Evolutionary conservation across 768 basidiomycete species (phyloP), one percentile per base, ranked within the genome.

Genomic region (Auricularia heimuer): DNA sequence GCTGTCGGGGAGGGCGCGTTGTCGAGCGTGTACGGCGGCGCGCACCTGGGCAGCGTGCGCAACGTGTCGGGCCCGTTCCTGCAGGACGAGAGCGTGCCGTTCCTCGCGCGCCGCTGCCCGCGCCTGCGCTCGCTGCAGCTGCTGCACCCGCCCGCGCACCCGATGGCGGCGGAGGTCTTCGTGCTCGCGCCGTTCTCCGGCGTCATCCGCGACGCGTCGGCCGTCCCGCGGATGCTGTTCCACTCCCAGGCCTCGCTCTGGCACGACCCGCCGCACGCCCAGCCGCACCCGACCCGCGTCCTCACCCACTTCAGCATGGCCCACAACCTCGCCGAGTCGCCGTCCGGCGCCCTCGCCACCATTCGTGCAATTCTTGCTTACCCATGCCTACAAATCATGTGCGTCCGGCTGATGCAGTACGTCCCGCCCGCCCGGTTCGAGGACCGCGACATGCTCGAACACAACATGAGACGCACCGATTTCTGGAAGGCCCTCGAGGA

Each of bases 261-360:
- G 56, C 56, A 60, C 56, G 56, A 60, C 24, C 54, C 54, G 29
- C 54, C n/a, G n/a, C n/a, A n/a, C n/a, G 24, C 29, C 7, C 56
- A 60, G 56, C 29, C 56, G 24, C 24, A 35, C 56, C 56, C 56
- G 24, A 29, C 56, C 11, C 56, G 24, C 56, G 18, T 10, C 56
- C 56, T 60, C 56, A 60, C 56, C 11, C 56, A 60, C 56, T 29
- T 60, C 56, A 29, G 56, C 56, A 29, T 60, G 29, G 24, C 56
- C 6, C 56, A 60, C 34, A 35, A 24, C 11, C 56, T 60, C 29
- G 24, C 24, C 56, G 56, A 60, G 24, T 4, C 11, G 14, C 8
- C 24, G 11, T 33, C 29, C 29, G 24, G 29, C 29, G 34, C 56
- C 11, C 56, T 60, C 56, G 56, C 56, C 7, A 33, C 56, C 4